Evolutionary conservation across 495 filamentous ascomycete species (phyloP), one percentile per base, ranked within the genome.

Genomic region (Venustampulla echinocandica): DNA sequence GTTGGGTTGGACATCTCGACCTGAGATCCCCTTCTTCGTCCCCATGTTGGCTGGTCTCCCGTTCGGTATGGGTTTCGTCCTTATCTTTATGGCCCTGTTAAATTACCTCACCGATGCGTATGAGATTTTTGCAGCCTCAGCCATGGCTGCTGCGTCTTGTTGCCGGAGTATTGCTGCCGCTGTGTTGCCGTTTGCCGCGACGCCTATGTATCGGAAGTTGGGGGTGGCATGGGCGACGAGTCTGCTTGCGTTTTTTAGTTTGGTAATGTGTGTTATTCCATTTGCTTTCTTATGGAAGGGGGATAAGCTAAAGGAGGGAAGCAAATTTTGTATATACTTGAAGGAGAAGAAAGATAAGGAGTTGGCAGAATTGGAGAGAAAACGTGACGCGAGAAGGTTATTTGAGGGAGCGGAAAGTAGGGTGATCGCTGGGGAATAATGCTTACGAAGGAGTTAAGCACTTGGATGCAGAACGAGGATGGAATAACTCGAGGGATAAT

Each of bases 61-160:
- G 1, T 86, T 87, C 58, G 80, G 76, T 0, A 82, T 74, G 69
- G 82, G 81, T 3, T 83, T 80, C 55, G 51, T 84, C 5, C 68
- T 67, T 42, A 60, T 84, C 6, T 84, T 82, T 44, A 70, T 74
- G 33, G 35, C 44, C 2, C 38, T 51, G 5, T 20, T 54, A 61
- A 54, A 59, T 27, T 85, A 84, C 51, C 60, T 80, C 1, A 64
- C 74, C 11, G 81, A 87, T 46, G 66, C 72, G 0, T 85, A 85
- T 51, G 69, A 58, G 68, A 21, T 68, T 70, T 3, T 64, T 64
- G 33, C 76, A 71, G 73, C 37, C 72, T 79, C 13, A 50, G 74
- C 37, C 71, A 77, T 34, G 79, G 79, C 10, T 76, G 84, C 51
- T 71, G 75, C 20, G 57, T 85, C 35, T 62, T 78, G 47, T 23